Base-by-base conservation (phyloP, 2,329 filamentous ascomycete species). In the Epichloe glyceriae region DNA sequence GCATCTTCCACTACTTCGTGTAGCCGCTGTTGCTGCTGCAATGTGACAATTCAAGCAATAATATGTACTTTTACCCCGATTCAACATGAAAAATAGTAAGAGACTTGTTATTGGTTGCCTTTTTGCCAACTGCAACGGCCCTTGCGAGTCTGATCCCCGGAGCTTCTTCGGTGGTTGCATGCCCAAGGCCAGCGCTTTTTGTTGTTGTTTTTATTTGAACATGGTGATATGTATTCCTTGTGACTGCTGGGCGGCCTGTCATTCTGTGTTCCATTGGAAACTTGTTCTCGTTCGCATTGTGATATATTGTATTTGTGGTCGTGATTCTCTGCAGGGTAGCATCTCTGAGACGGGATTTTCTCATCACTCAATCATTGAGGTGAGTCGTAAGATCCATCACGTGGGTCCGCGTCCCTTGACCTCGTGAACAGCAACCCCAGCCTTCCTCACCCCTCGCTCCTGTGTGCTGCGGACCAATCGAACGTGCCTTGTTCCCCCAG, bases 31-130 rank as follows among this genome's bases (percentile, higher is more conserved):
- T 45, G n/a, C 20, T n/a, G 11, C 14, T 49, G 15, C 20, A 17
- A 19, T 37, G 3, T 30, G 40, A 20, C n/a, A 44, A 44, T 20
- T 17, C n/a, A 44, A 45, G 40, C 30, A 39, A 50, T 46, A 41
- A 33, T 22, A 20, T 19, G 19, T 44, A 39, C 5, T 19, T 15
- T 11, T 20, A 20, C 22, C 39, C 26, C 8, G 26, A 30, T 30
- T 30, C 26, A 30, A 30, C 3, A 30, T 30, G 0, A 10, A 26
- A 30, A 30, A 10, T 11, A 10, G 8, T 11, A 11, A 72, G 72
- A 0, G 73, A 0, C 71, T 72, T 7, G 63, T 74, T 57, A 53
- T 75, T 50, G 66, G 73, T 59, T 75, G 73, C 54, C 64, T 8
- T 8, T 2, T 75, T 3, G 64, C 70, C 37, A 71, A 68, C 56